Evolutionary conservation across 2,329 filamentous ascomycete species (phyloP), one percentile per base, ranked within the genome.

Genomic region (Penicillium sp.): DNA sequence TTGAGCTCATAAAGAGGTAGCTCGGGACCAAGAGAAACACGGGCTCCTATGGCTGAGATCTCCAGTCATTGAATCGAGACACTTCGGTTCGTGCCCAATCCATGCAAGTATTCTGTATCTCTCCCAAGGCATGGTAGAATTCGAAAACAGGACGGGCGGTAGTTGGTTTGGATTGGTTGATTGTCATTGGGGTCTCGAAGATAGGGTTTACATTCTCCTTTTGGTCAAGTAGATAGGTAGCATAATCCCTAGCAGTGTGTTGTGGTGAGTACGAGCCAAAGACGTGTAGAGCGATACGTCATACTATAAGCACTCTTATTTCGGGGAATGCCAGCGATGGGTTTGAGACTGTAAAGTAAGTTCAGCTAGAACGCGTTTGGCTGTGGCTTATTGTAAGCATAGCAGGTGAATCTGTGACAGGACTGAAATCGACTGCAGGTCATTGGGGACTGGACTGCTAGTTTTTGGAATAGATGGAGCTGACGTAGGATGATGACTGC

Each of bases 351-450:
- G 16, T 50, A 23, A 14, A 61, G 26, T 10, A 61, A 16, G 8
- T 56, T 56, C 13, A 41, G 38, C 3, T 55, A 53, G 19, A 58
- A 60, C 1, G 19, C n/a, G 27, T 61, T 60, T 13, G 59, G 59
- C 4, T 52, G 50, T 2, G 57, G 53, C 26, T 55, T 55, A 29
- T 60, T 61, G 1, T 56, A 56, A 42, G 56, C 53, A 38, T 59
- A 59, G 19, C 59, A 47, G 1, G 56, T 47, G 26, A 59, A 57
- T n/a, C n/a, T n/a, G n/a, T n/a, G n/a, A n/a, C n/a, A n/a, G n/a
- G n/a, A n/a, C n/a, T n/a, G 59, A 59, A 34, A 59, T 55, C 7
- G 59, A 57, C 10, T 55, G 54, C 2, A 59, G 11, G 18, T 57
- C 56, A 10, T 40, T 53, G 4, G 49, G 38, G 1, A 58, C 59